Conservation (phyloP, 495 filamentous ascomycete genomes). For the Xanthoparmelia taractica region DNA sequence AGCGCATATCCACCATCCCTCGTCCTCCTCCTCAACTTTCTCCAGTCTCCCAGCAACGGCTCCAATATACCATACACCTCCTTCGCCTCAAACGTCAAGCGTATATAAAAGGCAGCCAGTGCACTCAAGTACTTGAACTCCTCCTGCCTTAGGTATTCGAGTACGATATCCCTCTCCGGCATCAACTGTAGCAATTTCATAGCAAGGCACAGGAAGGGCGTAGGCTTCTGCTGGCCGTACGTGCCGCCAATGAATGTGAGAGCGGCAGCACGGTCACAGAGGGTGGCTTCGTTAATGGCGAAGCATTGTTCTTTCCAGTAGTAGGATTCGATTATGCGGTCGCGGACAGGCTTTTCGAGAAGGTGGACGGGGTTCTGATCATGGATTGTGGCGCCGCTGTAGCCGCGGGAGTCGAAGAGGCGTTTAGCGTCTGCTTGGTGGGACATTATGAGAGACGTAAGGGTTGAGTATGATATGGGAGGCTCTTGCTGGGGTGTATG, state of each 20-base stretch:
- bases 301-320: slow-evolving; percentile 99
- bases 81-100: slow-evolving; percentile 77
- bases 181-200: slow-evolving; percentile 91
- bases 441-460: slow-evolving; percentile 26
- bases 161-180: slow-evolving; percentile 69
- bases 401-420: slow-evolving; percentile 74
- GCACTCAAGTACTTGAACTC: slow-evolving; percentile 87
- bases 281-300: slow-evolving; percentile 80
- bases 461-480: not conserved
- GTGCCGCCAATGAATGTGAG: slow-evolving; percentile 79
- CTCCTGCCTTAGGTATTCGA: slow-evolving; percentile 68
- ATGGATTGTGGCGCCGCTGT: slow-evolving; percentile 57
- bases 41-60: slow-evolving; percentile 70
- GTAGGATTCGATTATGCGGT: slow-evolving; percentile 88
- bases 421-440: slow-evolving; percentile 68
- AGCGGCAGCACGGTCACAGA: slow-evolving; percentile 83
- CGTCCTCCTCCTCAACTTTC: slow-evolving; percentile 71
- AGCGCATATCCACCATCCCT: slow-evolving; percentile 61
- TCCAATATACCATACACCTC: slow-evolving; percentile 76
- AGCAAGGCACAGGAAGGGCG: slow-evolving; percentile 86
- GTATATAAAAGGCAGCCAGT: slow-evolving; percentile 82
- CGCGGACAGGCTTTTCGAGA: slow-evolving; percentile 85
- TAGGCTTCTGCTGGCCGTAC: slow-evolving; percentile 75
- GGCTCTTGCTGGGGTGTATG: not conserved
- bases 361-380: slow-evolving; percentile 83